These are phyloP conservation scores for Urtica urens DNA, from an alignment of 306 rosid species.

Conservation along the genomic window DNA sequence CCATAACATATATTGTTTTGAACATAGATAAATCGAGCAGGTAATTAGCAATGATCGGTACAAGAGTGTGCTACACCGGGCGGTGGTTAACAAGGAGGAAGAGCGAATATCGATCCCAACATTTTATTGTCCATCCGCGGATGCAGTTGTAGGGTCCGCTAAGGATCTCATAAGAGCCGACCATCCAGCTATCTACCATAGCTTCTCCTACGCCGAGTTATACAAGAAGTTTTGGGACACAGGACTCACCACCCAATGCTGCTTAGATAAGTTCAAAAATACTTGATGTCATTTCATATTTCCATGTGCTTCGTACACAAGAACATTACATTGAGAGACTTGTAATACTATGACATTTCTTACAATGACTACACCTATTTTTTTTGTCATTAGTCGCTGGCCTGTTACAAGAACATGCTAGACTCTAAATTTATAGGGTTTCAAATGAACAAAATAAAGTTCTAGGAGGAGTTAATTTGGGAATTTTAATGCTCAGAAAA, in stretches of 20 bases:
- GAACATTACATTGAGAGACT: too few species aligned
- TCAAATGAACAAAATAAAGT: too few species aligned
- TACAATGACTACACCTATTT: conserved; percentile 1
- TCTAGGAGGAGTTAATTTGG: too few species aligned
- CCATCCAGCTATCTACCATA: conserved; percentile 13
- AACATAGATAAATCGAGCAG: too few species aligned
- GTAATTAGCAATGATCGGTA: conserved; percentile 33
- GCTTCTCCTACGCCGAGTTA: conserved; percentile 29
- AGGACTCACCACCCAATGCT: conserved; percentile 28
- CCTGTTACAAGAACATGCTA: too few species aligned
- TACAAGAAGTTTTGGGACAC: conserved; percentile 30
- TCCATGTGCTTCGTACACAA: too few species aligned
- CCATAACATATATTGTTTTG: neutral
- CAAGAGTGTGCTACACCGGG: conserved; percentile 43
- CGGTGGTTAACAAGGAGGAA: conserved; percentile 25
- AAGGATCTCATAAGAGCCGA: conserved; percentile 14
- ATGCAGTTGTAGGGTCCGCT: conserved; percentile 32
- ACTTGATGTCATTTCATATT: neutral
- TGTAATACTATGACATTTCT: too few species aligned
- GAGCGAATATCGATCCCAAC: conserved; percentile 46
- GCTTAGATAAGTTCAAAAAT: conserved; percentile 34
- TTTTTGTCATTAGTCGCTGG: too few species aligned
- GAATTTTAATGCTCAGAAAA: too few species aligned
- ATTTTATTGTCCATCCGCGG: conserved; percentile 34
- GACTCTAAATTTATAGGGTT: too few species aligned